These are phyloP conservation scores for Rhytidiadelphus loreus DNA, from an alignment of 225 moss, liverwort and hornwort species.

Conservation along the genomic window DNA sequence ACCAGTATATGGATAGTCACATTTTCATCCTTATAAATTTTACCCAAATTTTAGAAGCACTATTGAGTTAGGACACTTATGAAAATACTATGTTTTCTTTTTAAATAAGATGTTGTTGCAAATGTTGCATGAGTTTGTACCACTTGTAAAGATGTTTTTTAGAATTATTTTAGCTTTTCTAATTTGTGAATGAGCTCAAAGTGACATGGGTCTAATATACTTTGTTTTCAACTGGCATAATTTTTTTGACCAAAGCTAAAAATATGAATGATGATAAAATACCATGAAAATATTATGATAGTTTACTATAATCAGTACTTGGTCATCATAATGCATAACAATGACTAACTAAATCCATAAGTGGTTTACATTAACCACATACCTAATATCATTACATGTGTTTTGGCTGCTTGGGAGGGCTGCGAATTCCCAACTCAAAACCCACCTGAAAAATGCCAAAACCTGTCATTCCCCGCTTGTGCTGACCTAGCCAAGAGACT, in stretches of 20 bases:
- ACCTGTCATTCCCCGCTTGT: no score
- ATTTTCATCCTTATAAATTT: neutral
- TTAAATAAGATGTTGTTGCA: neutral
- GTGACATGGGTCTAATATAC: neutral
- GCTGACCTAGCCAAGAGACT: no score
- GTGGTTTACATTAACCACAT: neutral
- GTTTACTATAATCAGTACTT: no score
- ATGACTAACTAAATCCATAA: neutral
- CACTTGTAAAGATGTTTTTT: neutral
- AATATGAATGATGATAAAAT: neutral
- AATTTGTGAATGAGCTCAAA: neutral
- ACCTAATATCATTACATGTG: no score
- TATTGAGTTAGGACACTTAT: neutral
- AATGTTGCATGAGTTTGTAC: neutral
- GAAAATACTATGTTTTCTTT: neutral
- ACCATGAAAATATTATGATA: no score
- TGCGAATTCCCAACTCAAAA: no score
- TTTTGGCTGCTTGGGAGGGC: no score
- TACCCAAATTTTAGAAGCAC: neutral
- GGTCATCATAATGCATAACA: no score
- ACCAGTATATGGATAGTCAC: neutral
- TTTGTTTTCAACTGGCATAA: neutral
- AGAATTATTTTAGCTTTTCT: neutral
- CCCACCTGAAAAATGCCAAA: no score
- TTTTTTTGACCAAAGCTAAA: neutral